Evolutionary conservation across 768 basidiomycete genomes (phyloP).

Genomic region (Calvatia gigantea): DNA sequence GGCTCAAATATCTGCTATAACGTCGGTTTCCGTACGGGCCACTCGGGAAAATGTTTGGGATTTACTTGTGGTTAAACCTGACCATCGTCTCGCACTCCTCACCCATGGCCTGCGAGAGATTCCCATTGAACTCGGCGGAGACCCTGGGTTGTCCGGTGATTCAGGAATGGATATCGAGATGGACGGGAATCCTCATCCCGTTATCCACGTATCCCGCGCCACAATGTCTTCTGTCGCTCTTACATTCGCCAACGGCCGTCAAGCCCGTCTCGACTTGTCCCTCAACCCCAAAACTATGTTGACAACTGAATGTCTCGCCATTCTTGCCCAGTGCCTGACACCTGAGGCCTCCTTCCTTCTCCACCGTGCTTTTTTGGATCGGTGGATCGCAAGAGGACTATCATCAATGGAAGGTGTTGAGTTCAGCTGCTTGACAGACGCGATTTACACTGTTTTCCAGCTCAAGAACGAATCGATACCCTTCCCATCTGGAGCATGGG

Average conservation of each 20-base stretch:
- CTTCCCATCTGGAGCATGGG: constrained; percentile 38
- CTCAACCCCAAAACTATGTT: constrained; percentile 53
- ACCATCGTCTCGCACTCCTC: constrained; percentile 50
- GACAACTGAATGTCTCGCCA: constrained; percentile 55
- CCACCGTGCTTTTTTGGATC: constrained; percentile 51
- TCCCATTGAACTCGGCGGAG: constrained; percentile 28
- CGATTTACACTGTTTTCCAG: constrained; percentile 48
- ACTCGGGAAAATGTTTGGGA: constrained; percentile 67
- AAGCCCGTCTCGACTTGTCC: constrained; percentile 46
- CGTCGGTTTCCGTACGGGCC: constrained; percentile 55
- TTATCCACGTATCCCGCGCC: constrained; percentile 45
- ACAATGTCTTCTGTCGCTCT: constrained; percentile 51
- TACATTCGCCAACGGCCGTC: constrained; percentile 47
- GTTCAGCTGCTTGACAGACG: constrained; percentile 52
- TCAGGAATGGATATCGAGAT: constrained; percentile 21
- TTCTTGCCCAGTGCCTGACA: constrained; percentile 61
- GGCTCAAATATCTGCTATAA: constrained; percentile 38
- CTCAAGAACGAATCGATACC: constrained; percentile 23
- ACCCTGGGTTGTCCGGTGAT: background rate
- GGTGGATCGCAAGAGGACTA: constrained; percentile 50
- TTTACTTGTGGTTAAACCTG: constrained; percentile 60
- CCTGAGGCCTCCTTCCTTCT: constrained; percentile 50
- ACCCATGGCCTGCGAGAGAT: constrained; percentile 55
- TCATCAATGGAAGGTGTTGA: constrained; percentile 44
- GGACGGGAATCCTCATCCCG: constrained; percentile 20